phyloP scores from a whole-genome alignment of 2,329 filamentous ascomycete species.

The Acephala macrosclerotiorum region DNA sequence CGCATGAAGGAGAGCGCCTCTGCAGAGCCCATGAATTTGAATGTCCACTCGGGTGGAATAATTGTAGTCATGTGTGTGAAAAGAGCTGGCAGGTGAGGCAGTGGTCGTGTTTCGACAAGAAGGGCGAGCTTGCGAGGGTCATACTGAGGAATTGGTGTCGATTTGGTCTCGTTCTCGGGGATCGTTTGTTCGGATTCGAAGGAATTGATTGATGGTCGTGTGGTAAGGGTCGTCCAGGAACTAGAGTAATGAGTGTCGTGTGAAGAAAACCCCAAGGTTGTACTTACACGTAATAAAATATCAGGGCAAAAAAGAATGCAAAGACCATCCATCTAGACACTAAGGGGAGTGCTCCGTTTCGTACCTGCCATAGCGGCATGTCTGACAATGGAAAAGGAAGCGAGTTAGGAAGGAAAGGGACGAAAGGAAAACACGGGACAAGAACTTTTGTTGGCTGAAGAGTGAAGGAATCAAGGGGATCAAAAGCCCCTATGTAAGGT shows the following conservation, averaged over 20 bases:
- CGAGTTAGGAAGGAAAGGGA: neutral
- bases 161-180: conserved; percentile 3
- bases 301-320: conserved; percentile 16
- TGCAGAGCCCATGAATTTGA: conserved; percentile 61
- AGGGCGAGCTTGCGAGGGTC: conserved; percentile 62
- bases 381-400: neutral
- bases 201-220: neutral
- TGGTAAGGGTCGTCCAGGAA: conserved; percentile 10
- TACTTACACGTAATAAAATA: conserved; percentile 28
- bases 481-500: too few species aligned
- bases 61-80: conserved; percentile 62
- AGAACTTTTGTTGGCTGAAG: neutral
- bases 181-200: neutral
- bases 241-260: neutral
- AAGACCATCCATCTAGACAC: conserved; percentile 17
- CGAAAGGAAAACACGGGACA: neutral
- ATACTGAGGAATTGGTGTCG: conserved; percentile 31
- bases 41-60: conserved; percentile 62
- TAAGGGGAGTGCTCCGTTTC: conserved; percentile 12
- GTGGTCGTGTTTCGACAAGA: conserved; percentile 59
- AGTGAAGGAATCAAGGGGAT: neutral
- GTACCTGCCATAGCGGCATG: conserved; percentile 13
- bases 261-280: neutral
- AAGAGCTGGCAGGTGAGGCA: conserved; percentile 57
- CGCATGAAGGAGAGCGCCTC: conserved; percentile 53